Evolutionary conservation across 495 filamentous ascomycete genomes (phyloP), one percentile per base, ranked within the genome.

Genomic region (Neurospora africana): DNA sequence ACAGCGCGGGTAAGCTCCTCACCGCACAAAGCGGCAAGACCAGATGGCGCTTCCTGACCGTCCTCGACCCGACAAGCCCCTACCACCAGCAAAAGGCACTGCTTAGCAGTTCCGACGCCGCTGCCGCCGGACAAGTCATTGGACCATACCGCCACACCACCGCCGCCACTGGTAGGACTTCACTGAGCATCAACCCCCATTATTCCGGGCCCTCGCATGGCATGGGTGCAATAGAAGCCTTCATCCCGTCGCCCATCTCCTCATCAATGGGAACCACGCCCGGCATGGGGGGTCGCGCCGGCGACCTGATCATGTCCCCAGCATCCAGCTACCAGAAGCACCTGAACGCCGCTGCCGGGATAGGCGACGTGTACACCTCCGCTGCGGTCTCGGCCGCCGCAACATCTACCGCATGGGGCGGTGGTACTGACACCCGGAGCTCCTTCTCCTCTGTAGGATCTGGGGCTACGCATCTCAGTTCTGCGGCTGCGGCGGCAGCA

Each of bases 21-120:
- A 78, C 74, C 6, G 75, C 75, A 2, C 74, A 72, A 38, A 72
- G 74, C 13, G 74, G 78, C 5, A 74, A 72, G 68, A 78, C 84
- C 2, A 79, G 79, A 41, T 86, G 84, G 84, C 80, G 81, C 13
- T 86, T 84, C 75, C 75, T 86, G 68, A 85, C 83, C 36, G 80
- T 83, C 39, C 73, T 84, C 3, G 83, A 85, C 75, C 83, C 84
- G 30, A 79, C 78, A 10, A 82, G 81, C 19, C 79, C 81, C 13
- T 80, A 84, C 47, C 83, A 86, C 68, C 82, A 84, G 74, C 79
- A 82, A 69, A 77, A 79, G 9, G 83, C 82, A n/a, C 79, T 84
- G 37, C 35, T 80, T 39, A 75, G 75, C 38, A 75, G 69, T 27
- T 27, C 69, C 4, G 68, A 37, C 4, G 10, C 9, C 6, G 67